Base-by-base conservation (phyloP, 1,284 basidiomycete genomes). In the Coriolopsis trogii region DNA sequence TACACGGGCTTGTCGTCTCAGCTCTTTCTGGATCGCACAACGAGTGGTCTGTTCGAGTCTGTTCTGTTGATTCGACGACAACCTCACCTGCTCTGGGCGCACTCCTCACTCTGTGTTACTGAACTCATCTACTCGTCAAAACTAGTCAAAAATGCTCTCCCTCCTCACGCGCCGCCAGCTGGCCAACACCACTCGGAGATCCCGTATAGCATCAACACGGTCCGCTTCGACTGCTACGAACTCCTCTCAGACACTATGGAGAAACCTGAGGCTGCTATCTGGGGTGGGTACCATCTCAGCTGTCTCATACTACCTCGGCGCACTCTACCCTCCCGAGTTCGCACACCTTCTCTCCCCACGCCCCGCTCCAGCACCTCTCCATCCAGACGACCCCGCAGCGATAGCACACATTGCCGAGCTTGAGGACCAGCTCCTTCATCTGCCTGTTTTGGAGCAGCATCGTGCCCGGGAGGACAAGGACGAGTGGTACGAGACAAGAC, bases 401-500 rank as follows among this genome's bases (percentile, higher is more conserved):
- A 70, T 80, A 39, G 76, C 77, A 2, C 81, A 90, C 63, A 79
- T 77, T 5, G 75, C 75, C 9, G 67, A 73, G 16, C 76, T 96
- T 46, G 95, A 98, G 67, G 68, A 76, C 16, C 71, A 80, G 38
- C 73, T 98, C 5, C 86, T 91, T 55, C 68, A 74, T 1, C 75
- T 96, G 0, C 81, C 85, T 0, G 58, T 82, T 6, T 82, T 95
- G 0, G 67, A 75, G 28, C 67, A 76, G 30, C 76, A 87, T 44
- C 74, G 84, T 30, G 51, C 67, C 7, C 61, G 66, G n/a, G 65
- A 71, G 2, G 81, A 84, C 55, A 72, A 78, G 0, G 68, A 73
- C 26, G 77, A 81, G 28, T 90, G 87, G 88, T 88, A 90, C 60
- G 89, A 91, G 67, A 75, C 80, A 30, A 82, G 94, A 34, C 93